phyloP scores from a whole-genome alignment of 1,139 yeast genomes.

The Zygoascus hellenicus region DNA sequence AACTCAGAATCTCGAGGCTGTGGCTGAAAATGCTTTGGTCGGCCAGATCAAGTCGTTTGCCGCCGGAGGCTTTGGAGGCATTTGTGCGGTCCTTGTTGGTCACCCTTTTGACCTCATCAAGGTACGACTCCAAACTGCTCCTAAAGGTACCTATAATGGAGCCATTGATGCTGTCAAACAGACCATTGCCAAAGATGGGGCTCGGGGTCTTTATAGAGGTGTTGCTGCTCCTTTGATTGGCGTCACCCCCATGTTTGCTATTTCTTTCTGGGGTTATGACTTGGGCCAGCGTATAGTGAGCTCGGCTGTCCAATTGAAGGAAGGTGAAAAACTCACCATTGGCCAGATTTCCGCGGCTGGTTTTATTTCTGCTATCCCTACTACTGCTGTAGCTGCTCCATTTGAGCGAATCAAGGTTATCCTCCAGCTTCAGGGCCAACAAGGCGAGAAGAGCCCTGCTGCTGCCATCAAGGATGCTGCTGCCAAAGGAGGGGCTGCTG shows the following conservation, averaged over 20 bases:
- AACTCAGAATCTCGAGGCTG: conserved; percentile 17
- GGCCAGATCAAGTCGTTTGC: conserved; percentile 67
- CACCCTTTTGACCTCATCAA: conserved; percentile 93
- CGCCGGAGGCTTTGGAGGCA: conserved; percentile 85
- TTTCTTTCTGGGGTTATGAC: conserved; percentile 97
- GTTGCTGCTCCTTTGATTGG: conserved; percentile 88
- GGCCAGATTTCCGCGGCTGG: conserved; percentile 86
- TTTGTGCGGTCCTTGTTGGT: conserved; percentile 85
- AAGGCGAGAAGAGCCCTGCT: conserved; percentile 10
- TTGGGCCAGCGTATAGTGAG: conserved; percentile 74
- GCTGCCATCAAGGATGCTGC: conserved; percentile 9
- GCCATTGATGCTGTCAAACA: conserved; percentile 62
- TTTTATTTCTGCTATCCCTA: conserved; percentile 91
- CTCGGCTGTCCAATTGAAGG: conserved; percentile 36
- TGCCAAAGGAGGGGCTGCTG: conserved; percentile 9
- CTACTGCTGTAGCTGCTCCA: conserved; percentile 93
- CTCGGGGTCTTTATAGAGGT: conserved; percentile 76
- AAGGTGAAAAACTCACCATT: conserved; percentile 46
- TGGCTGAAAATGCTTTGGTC: conserved; percentile 25
- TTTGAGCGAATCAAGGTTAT: conserved; percentile 94
- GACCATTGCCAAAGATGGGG: conserved; percentile 68
- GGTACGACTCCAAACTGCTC: conserved; percentile 66
- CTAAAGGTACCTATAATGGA: conserved; percentile 50
- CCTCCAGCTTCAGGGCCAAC: conserved; percentile 70
- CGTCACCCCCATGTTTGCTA: conserved; percentile 97